Conservation (phyloP, 2,329 filamentous ascomycete species). For the Sporothrix phasma region DNA sequence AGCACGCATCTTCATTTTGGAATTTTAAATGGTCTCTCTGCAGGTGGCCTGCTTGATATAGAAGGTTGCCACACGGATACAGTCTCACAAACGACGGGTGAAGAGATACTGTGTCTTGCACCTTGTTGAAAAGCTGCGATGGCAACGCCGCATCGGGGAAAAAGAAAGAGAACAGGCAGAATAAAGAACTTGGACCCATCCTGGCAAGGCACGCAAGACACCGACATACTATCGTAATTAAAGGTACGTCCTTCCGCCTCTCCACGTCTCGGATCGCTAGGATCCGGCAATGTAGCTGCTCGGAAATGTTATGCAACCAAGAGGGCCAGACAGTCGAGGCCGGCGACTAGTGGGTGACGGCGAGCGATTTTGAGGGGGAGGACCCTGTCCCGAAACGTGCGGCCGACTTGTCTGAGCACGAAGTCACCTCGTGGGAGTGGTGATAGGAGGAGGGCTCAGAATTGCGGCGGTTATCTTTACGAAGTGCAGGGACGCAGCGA, state of each 20-base stretch:
- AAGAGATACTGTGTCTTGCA: neutral
- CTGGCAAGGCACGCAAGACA: neutral
- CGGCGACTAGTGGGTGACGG: neutral
- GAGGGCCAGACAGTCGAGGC: too few species aligned
- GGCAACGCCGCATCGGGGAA: neutral
- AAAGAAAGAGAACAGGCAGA: neutral
- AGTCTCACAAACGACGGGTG: too few species aligned
- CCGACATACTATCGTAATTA: neutral
- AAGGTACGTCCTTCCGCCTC: neutral
- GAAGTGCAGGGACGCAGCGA: too few species aligned
- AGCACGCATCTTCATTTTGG: neutral
- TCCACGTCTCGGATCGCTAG: conserved; percentile 12
- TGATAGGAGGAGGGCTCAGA: neutral
- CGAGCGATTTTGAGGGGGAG: neutral
- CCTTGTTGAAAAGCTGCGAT: neutral
- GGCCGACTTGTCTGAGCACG: neutral
- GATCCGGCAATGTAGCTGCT: neutral
- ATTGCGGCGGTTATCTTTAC: too few species aligned
- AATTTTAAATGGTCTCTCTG: neutral
- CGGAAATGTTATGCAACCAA: neutral
- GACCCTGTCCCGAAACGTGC: neutral
- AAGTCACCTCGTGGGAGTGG: neutral
- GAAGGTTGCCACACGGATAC: neutral
- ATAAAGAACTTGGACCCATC: neutral
- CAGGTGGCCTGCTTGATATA: neutral